Base-by-base conservation (phyloP, 2,329 filamentous ascomycete genomes). In the Arthroderma sp. region DNA sequence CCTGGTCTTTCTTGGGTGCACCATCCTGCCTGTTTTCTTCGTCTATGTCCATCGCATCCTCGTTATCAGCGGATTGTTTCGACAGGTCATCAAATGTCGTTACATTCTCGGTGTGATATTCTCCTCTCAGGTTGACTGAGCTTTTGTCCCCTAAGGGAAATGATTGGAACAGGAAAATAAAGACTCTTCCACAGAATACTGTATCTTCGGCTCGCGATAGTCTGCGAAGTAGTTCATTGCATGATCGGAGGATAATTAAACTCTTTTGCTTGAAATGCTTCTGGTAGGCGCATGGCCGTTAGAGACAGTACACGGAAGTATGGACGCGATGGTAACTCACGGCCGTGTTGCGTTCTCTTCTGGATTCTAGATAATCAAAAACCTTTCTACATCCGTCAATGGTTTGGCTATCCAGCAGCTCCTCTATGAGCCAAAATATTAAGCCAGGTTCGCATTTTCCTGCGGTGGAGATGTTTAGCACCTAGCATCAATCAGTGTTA, bases 81-180 rank as follows among this genome's bases (percentile, higher is more conserved):
- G 65, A 54, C 5, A 69, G 65, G 31, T 80, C 73, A 56, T 94
- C 86, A 57, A 80, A 98, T 0, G 77, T 79, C 1, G 93, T 98
- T 45, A 88, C 77, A 69, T 98, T 99, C 57, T 96, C 91, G 28
- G 84, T 78, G 58, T 99, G 91, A 54, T 91, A 99, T 66, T 96
- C 89, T 54, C 91, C 91, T 42, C 91, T 78, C 34, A 96, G 72
- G 58, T 99, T 99, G 41, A 98, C 91, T 0, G 91, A 95, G 61
- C 91, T 96, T 61, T 89, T 91, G 64, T 98, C 93, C 30, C 89
- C 89, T 0, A 98, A 72, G 1, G 91, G 91, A 57, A 98, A 96
- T 62, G 87, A 94, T 62, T 98, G 91, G 64, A 96, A 98, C 59
- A 98, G 78, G 64, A 95, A 99, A 51, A 98, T 95, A 64, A 96